Conservation (phyloP, 2,329 filamentous ascomycete genomes). For the Parastagonospora nodorum region DNA sequence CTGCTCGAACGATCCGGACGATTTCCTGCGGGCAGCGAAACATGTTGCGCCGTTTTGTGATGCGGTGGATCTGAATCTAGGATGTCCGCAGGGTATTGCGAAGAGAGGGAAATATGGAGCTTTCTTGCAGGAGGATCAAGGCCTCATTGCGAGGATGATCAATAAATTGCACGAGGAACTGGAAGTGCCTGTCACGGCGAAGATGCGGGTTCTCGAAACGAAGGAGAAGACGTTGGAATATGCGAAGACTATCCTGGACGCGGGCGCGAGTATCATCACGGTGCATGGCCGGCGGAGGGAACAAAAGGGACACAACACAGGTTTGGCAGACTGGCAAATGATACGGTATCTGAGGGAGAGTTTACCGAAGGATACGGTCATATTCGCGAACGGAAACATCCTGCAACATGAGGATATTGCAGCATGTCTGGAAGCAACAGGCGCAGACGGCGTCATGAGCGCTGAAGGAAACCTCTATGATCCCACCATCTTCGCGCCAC, state of each 20-base stretch:
- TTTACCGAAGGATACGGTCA: conserved; percentile 82
- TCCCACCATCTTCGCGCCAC: conserved; percentile 78
- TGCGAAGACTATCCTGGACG: conserved; percentile 81
- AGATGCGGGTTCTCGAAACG: conserved; percentile 88
- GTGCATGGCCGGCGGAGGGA: conserved; percentile 88
- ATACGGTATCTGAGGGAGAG: conserved; percentile 82
- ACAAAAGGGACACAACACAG: conserved; percentile 95
- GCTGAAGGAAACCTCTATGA: conserved; percentile 95
- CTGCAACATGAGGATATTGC: conserved; percentile 79
- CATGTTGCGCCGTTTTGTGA: conserved; percentile 87
- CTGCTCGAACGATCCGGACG: conserved; percentile 85
- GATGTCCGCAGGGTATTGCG: conserved; percentile 95
- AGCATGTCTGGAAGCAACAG: conserved; percentile 78
- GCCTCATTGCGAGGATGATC: conserved; percentile 80
- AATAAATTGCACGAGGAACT: conserved; percentile 79
- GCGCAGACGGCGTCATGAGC: conserved; percentile 92
- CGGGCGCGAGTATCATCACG: conserved; percentile 90
- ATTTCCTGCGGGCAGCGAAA: conserved; percentile 77
- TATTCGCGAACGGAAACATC: conserved; percentile 97
- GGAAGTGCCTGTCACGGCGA: conserved; percentile 86
- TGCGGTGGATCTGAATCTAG: conserved; percentile 92
- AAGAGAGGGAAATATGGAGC: conserved; percentile 89
- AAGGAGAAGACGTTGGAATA: conserved; percentile 87
- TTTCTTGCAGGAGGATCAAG: conserved; percentile 92
- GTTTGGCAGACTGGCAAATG: conserved; percentile 88